Evolutionary conservation across 2,329 filamentous ascomycete genomes (phyloP).

Genomic region (Pseudogymnoascus verrucosus): DNA sequence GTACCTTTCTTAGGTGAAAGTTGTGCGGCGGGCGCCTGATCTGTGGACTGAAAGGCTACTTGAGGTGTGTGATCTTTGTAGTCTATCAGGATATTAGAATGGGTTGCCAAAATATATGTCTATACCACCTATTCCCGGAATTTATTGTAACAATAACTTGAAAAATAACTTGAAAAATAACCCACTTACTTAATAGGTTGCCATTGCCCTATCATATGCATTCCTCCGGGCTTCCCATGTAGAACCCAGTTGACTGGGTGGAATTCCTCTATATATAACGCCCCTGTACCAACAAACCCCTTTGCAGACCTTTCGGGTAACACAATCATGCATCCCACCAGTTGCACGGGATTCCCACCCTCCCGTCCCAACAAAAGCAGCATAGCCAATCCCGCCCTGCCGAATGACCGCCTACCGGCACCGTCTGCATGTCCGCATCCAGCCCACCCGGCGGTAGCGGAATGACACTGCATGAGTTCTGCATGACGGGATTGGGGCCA

Average conservation of each 20-base stretch:
- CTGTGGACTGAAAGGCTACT: background rate
- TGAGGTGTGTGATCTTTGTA: background rate
- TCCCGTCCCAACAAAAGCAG: background rate
- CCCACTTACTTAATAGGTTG: background rate
- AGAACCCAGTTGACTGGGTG: background rate
- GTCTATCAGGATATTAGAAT: background rate
- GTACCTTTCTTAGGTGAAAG: conserved; percentile 28
- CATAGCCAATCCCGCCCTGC: background rate
- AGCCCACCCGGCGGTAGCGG: background rate
- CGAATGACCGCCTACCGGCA: background rate
- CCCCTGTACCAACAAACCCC: background rate
- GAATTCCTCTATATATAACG: background rate
- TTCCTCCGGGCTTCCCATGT: background rate
- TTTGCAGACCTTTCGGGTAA: background rate
- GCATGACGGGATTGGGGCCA: background rate
- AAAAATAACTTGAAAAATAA: background rate
- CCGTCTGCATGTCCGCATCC: background rate
- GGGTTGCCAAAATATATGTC: background rate
- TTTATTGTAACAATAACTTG: background rate
- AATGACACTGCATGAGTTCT: background rate
- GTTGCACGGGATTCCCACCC: background rate
- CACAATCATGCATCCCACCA: background rate
- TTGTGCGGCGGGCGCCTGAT: background rate
- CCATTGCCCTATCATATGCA: background rate
- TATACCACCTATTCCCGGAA: background rate